Base-by-base conservation (phyloP, 2,329 filamentous ascomycete genomes). In the Cladosporium austrohemisphaericum region DNA sequence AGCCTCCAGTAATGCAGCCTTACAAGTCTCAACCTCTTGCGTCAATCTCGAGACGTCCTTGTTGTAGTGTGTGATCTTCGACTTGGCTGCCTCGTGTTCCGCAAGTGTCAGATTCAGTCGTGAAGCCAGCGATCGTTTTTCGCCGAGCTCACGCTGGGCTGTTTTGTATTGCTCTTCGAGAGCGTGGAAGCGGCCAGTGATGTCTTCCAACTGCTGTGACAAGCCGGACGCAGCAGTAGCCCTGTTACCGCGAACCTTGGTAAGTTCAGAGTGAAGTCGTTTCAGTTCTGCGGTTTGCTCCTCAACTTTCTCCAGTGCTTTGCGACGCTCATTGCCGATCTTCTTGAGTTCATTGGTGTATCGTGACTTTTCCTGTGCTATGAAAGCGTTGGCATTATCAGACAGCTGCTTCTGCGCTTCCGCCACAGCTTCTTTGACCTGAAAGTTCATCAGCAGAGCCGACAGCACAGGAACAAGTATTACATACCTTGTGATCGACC, bases 291-390 rank as follows among this genome's bases (percentile, higher is more conserved):
- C 32, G 3, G 16, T 13, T 5, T 38, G 33, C 4, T 8, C 2
- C 13, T 31, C 5, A 5, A 19, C 10, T 16, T 29, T 31, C 4
- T 31, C 23, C 14, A 13, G 13, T 22, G 33, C 25, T 33, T 47
- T 47, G 5, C 23, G 44, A 20, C 31, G 33, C 18, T 47, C 16
- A 11, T 16, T 26, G 10, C n/a, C 18, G 13, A 26, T 5, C 25
- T 31, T 37, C 26, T 47, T 47, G 33, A 47, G 4, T 8, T 47
- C 33, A 33, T 47, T 47, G n/a, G 6, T 23, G 4, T 22, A 47
- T 23, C 25, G 25, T 31, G 44, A 11, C 33, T 47, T 47, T 14
- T 47, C 44, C 23, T 47, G 44, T 2, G 44, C 44, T 18, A 47
- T 31, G 13, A 38, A 47, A 10, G 25, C 18, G 8, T 37, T 38